Evolutionary conservation across 2,329 filamentous ascomycete genomes (phyloP), one percentile per base, ranked within the genome.

Genomic region (Aspergillus sclerotialis): DNA sequence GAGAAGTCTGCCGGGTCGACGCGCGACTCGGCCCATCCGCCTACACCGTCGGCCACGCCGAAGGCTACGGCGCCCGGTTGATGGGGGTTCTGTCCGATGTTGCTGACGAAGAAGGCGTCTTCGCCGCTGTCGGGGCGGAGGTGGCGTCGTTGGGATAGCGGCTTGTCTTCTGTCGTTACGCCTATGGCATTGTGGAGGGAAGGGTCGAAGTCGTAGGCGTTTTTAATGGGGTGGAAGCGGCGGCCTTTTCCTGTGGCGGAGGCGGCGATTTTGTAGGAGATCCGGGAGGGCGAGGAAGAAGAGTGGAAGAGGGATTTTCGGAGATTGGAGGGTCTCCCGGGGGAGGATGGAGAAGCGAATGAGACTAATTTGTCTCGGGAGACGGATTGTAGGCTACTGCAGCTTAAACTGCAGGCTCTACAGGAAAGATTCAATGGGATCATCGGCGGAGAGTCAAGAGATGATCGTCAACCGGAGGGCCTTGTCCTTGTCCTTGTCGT

Each of bases 1-100:
- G 90, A 92, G 63, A 96, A 96, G 63, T 95, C 86, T 17, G 88
- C 88, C 7, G 92, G 89, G 54, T 98, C 89, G 33, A 98, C 82
- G 28, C 88, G 88, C 25, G 84, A 90, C 49, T 94, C 85, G 43
- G 83, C 78, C 89, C 92, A 98, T 23, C 92, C 92, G 30, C 92
- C 92, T 0, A 98, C 92, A 8, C 92, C 92, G 58, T 98, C 92
- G 34, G 89, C 88, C 15, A 98, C 77, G 12, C 87, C 92, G 48
- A 98, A 82, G 1, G 89, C 86, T 8, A 94, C 75, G 6, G 50
- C 44, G 7, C 46, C 44, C 3, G 49, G 41, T 27, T 53, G 42
- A 26, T 79, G 72, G 24, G 78, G 73, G 2, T 74, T 75, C 43
- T 79, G 76, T 33, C 84, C 85, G n/a, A 95, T 69, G 15, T 80